phyloP scores from a whole-genome alignment of 2,329 filamentous ascomycete species.

The Ophiostoma pallidulum region DNA sequence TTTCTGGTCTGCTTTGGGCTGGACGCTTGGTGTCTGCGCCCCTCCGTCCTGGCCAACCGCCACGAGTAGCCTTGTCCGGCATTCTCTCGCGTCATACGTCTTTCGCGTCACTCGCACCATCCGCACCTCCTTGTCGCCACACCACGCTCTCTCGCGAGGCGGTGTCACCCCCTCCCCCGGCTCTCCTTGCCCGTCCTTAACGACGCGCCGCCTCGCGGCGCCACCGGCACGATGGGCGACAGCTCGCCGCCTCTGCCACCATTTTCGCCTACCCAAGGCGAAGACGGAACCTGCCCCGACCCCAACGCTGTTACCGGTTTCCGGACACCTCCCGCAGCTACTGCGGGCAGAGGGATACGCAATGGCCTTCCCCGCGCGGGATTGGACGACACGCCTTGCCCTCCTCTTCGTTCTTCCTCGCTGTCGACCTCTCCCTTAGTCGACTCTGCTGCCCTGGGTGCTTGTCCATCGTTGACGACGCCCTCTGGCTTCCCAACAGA shows the following conservation, averaged over 20 bases:
- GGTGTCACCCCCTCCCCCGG: no score
- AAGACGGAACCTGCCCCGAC: not conserved
- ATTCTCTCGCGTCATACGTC: no score
- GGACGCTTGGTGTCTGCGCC: no score
- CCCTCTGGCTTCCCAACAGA: not conserved
- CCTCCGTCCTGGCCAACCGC: no score
- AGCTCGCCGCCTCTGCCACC: not conserved
- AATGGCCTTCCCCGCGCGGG: not conserved
- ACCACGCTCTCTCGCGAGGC: not conserved
- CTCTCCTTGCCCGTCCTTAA: not conserved
- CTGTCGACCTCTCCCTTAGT: not conserved
- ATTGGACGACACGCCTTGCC: not conserved
- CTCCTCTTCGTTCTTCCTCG: not conserved
- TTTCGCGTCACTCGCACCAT: not conserved
- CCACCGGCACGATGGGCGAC: constrained; percentile 6
- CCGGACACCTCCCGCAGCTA: not conserved
- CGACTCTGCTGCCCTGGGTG: not conserved
- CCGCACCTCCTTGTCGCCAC: not conserved
- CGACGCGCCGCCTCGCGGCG: not conserved
- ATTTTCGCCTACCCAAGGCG: no score
- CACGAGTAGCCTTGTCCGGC: no score
- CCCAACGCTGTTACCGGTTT: not conserved
- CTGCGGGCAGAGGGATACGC: not conserved
- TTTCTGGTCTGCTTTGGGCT: no score
- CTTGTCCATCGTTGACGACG: not conserved